Evolutionary conservation across 352 stramenopile species (phyloP).

Genomic region (Elongisporangium prolatum): DNA sequence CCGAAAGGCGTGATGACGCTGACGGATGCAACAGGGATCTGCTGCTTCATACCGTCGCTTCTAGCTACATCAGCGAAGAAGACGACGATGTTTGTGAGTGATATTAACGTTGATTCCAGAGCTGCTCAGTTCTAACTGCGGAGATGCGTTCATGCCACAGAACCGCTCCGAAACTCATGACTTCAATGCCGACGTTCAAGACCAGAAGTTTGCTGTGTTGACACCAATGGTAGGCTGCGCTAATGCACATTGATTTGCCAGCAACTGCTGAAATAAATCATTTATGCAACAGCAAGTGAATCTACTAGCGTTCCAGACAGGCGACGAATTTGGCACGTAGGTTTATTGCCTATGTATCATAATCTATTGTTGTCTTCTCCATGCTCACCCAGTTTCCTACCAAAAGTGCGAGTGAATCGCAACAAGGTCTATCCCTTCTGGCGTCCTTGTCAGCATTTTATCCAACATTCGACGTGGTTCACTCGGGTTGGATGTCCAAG

Average conservation of each 20-base stretch:
- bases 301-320: conserved; percentile 70
- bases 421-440: conserved; percentile 73
- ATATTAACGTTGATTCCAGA: neutral
- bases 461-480: conserved; percentile 57
- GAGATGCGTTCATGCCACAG: conserved; percentile 13
- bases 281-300: conserved; percentile 47
- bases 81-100: conserved; percentile 52
- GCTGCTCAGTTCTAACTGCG: neutral
- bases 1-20: conserved; percentile 72
- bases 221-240: conserved; percentile 46
- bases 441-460: conserved; percentile 77
- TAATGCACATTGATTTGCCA: conserved; percentile 1
- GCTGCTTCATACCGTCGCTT: conserved; percentile 53
- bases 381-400: neutral
- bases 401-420: conserved; percentile 53
- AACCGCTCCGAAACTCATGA: conserved; percentile 56
- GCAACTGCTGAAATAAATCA: neutral
- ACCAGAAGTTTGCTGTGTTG: conserved; percentile 76
- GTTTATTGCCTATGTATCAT: neutral
- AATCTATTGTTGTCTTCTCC: neutral
- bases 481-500: conserved; percentile 72
- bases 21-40: conserved; percentile 69
- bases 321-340: conserved; percentile 60
- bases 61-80: conserved; percentile 35
- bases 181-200: conserved; percentile 37